These are phyloP conservation scores for Rubroshorea leprosula DNA, from an alignment of 345 rosid genomes.

Conservation along the genomic window DNA sequence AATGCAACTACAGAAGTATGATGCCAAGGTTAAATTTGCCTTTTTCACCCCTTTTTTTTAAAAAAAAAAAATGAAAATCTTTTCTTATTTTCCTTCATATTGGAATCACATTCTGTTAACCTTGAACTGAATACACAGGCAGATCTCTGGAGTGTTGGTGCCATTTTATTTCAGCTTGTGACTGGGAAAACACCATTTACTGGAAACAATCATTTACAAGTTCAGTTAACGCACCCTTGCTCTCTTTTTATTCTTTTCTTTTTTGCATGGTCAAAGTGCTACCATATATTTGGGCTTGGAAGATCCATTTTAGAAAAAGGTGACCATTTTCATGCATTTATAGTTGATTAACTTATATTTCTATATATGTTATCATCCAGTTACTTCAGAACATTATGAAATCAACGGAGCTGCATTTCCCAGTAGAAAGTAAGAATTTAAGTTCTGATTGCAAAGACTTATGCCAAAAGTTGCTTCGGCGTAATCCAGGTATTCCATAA, in stretches of 20 bases:
- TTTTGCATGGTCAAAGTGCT: not conserved
- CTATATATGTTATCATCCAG: constrained; percentile 37
- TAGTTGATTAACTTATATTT: constrained; percentile 8
- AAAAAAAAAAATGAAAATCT: not conserved
- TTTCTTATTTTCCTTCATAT: not conserved
- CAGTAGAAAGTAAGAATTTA: constrained; percentile 49
- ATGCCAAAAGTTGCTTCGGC: constrained; percentile 80
- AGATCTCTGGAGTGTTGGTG: constrained; percentile 99
- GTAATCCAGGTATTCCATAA: constrained; percentile 70
- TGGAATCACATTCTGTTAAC: constrained; percentile 28
- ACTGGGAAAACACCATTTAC: constrained; percentile 92
- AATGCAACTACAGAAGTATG: constrained; percentile 97
- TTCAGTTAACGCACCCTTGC: constrained; percentile 22
- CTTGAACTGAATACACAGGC: constrained; percentile 64
- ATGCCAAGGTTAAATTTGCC: constrained; percentile 75
- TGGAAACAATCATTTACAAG: constrained; percentile 90
- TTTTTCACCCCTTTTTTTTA: not conserved
- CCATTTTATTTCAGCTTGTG: constrained; percentile 91
- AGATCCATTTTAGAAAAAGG: not conserved
- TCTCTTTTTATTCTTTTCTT: constrained; percentile 9
- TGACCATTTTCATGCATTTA: constrained; percentile 10
- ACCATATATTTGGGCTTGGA: not conserved
- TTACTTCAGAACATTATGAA: constrained; percentile 84
- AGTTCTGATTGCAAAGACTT: constrained; percentile 73
- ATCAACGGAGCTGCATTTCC: constrained; percentile 78